phyloP scores from a whole-genome alignment of 2,329 filamentous ascomycete genomes.

The Fusarium sp. region DNA sequence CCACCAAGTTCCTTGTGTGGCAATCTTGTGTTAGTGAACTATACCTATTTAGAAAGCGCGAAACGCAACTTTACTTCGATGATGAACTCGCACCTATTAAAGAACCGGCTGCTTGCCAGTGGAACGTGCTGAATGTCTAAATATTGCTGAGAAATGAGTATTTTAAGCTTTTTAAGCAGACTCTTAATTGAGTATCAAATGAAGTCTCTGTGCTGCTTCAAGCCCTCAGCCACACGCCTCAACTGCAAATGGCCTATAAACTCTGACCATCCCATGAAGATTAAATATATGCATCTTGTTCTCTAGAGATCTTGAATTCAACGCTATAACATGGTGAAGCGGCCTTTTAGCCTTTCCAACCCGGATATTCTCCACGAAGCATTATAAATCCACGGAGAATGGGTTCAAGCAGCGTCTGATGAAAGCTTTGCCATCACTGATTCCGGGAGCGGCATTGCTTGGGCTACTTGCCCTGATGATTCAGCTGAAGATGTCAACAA shows the following conservation, averaged over 20 bases:
- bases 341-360: no score
- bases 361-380: neutral
- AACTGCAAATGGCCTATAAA: neutral
- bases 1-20: no score
- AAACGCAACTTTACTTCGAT: neutral
- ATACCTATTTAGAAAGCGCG: neutral
- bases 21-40: neutral
- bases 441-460: neutral
- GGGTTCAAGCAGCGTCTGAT: neutral
- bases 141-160: rapidly evolving
- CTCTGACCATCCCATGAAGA: no score
- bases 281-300: no score
- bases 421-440: neutral
- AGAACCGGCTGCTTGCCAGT: neutral
- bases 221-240: neutral
- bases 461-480: neutral
- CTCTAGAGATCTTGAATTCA: neutral
- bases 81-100: rapidly evolving
- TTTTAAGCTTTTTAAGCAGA: no score
- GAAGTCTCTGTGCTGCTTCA: neutral
- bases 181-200: no score
- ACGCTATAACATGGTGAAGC: neutral
- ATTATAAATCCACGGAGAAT: neutral
- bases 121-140: neutral
- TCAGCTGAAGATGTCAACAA: neutral